These are phyloP conservation scores for Chondrostereum purpureum DNA, from an alignment of 1,284 basidiomycete genomes.

Conservation along the genomic window DNA sequence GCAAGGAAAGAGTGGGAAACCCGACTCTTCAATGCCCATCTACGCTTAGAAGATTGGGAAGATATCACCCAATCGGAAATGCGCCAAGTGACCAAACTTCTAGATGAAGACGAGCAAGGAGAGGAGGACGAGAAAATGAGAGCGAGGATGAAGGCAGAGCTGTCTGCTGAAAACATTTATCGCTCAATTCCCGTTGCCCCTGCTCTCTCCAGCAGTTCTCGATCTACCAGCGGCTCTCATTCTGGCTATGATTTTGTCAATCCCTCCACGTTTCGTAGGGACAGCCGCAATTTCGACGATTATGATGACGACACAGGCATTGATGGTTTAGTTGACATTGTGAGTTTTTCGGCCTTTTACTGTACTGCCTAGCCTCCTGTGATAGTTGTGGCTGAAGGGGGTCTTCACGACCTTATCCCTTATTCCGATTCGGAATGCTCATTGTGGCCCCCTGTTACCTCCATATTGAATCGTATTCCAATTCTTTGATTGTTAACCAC, in stretches of 20 bases:
- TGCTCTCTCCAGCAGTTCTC: constrained; percentile 7
- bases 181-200: not conserved
- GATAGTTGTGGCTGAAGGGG: not conserved
- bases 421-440: too few relatives aligned
- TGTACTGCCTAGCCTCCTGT: not conserved
- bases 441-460: too few relatives aligned
- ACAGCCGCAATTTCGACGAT: constrained; percentile 1
- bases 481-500: too few relatives aligned
- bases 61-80: constrained; percentile 12
- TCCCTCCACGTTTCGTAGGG: constrained; percentile 8
- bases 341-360: constrained; percentile 7
- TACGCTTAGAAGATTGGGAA: constrained; percentile 12
- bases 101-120: constrained; percentile 11
- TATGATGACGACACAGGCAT: not conserved
- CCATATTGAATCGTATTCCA: too few relatives aligned
- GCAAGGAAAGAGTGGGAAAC: constrained; percentile 13
- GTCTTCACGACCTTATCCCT: constrained; percentile 4
- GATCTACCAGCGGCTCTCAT: constrained; percentile 2
- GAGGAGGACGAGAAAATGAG: constrained; percentile 10
- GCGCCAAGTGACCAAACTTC: constrained; percentile 10
- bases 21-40: constrained; percentile 8
- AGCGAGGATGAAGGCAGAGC: not conserved
- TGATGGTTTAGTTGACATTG: constrained; percentile 8
- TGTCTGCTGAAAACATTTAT: not conserved
- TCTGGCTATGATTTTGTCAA: constrained; percentile 11